A percentile compares a stretch with the other conserved stretches of the same genome.
Conservation (phyloP, 2,329 filamentous ascomycete genomes). For the Talaromyces verruculosus region DNA sequence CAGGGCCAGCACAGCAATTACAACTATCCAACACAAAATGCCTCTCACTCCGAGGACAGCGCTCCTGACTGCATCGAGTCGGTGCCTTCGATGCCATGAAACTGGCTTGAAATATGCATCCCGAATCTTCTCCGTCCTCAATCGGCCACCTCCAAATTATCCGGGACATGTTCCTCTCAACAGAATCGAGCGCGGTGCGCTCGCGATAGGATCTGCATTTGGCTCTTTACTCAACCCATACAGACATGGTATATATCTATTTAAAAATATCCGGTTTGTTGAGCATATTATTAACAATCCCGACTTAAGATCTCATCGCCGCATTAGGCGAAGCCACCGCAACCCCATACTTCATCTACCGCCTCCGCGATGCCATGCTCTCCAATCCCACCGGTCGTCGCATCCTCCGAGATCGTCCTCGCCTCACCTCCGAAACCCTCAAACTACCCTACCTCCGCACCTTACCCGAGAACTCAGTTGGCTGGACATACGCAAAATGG, state of each 20-base stretch:
- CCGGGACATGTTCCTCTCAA: constrained; percentile 90
- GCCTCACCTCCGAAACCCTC: constrained; percentile 73
- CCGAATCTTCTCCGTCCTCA: constrained; percentile 72
- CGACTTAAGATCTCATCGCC: constrained; percentile 79
- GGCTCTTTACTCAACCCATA: constrained; percentile 69
- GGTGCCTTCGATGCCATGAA: neutral
- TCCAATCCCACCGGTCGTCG: constrained; percentile 76
- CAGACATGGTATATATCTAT: constrained; percentile 62
- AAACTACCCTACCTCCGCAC: constrained; percentile 68
- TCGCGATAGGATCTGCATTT: constrained; percentile 64
- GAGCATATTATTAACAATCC: neutral
- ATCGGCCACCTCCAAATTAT: constrained; percentile 83
- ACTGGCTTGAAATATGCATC: constrained; percentile 16
- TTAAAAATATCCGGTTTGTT: neutral
- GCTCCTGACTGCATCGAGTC: neutral
- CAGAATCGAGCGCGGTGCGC: constrained; percentile 67
- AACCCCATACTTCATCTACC: constrained; percentile 90
- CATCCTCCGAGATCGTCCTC: constrained; percentile 85
- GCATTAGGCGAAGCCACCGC: constrained; percentile 92
- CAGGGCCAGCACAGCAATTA: neutral
- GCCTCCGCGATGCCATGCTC: constrained; percentile 91
- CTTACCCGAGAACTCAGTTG: constrained; percentile 72
- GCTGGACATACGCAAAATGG: constrained; percentile 81
- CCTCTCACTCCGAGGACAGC: neutral
- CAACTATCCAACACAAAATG: neutral